Evolutionary conservation across 257 asterid species (phyloP), one percentile per base, ranked within the genome.

Genomic region (Linaria vulgaris): DNA sequence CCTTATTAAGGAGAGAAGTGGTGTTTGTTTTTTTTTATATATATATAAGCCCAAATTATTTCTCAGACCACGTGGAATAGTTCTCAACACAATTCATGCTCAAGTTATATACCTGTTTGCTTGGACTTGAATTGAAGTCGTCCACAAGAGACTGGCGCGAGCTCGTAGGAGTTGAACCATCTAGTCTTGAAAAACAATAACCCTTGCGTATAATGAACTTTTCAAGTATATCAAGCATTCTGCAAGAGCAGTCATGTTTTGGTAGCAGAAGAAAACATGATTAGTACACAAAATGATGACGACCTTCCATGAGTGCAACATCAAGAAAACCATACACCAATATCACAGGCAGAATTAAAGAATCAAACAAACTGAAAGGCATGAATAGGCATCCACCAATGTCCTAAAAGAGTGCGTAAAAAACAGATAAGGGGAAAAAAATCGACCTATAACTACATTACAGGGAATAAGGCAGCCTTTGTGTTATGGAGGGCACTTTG

Each of bases 151-250:
- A 80, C 79, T 88, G 98, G 24, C 97, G 97, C 47, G 72, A 61
- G 68, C 83, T 73, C 52, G 96, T 83, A 52, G 95, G 94, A 63
- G 98, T 92, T 22, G 95, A 89, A 53, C 98, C 98, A 74, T 92
- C 98, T 46, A 92, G 81, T 68, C 98, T 82, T 47, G 96, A 82
- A 76, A 89, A 89, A 74, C 83, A 72, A 81, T 86, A 92, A 37
- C 98, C 98, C 77, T 83, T 89, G 44, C 98, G 94, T 73, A 92
- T 89, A 19, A 92, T 77, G 46, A 86, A 86, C 87, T 89, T 92
- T 71, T 92, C 98, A 22, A 92, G 98, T 75, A 92, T 89, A 65
- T 92, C 88, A 66, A 92, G 82, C 98, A 92, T 92, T 78, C 98
- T 91, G 82, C 53, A 43, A 69, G 64, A 65, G 20, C 27, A 38